Evolutionary conservation across 139 green algal species (phyloP).

Genomic region (Chlorella vulgaris): DNA sequence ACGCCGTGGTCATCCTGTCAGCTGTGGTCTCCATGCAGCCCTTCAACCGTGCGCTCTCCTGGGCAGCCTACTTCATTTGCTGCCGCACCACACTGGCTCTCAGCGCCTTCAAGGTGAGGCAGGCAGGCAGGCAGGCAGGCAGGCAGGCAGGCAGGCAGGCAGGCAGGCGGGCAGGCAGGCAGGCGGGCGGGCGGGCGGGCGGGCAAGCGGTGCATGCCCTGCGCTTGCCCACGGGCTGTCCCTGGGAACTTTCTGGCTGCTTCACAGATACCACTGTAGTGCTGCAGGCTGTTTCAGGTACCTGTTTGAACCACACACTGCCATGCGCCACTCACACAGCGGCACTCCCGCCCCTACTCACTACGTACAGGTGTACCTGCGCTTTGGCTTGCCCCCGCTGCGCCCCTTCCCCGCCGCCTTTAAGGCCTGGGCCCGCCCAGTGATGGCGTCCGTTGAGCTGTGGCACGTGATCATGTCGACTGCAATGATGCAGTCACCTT

Average conservation of each 20-base stretch:
- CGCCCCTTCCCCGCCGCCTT: conserved; percentile 20
- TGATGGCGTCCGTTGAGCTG: neutral
- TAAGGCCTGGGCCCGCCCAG: neutral
- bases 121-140: neutral
- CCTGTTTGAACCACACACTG: neutral
- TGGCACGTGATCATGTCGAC: conserved; percentile 8
- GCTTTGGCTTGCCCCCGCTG: conserved; percentile 7
- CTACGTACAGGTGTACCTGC: neutral
- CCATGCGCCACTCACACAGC: neutral
- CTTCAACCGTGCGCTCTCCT: conserved; percentile 9
- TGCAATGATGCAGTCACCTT: neutral
- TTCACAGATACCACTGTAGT: no score
- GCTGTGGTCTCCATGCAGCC: conserved; percentile 39
- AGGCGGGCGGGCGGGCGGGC: no score
- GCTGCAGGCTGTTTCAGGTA: no score
- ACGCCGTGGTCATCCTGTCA: conserved; percentile 26
- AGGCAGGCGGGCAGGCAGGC: neutral
- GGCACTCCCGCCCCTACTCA: neutral
- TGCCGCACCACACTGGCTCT: conserved; percentile 20
- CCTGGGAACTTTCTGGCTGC: no score
- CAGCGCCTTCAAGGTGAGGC: conserved; percentile 37
- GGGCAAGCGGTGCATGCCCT: neutral
- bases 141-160: neutral
- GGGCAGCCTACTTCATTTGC: conserved; percentile 30
- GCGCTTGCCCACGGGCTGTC: neutral